Conservation (phyloP, 306 rosid genomes). For the Cucurbita maxima region DNA sequence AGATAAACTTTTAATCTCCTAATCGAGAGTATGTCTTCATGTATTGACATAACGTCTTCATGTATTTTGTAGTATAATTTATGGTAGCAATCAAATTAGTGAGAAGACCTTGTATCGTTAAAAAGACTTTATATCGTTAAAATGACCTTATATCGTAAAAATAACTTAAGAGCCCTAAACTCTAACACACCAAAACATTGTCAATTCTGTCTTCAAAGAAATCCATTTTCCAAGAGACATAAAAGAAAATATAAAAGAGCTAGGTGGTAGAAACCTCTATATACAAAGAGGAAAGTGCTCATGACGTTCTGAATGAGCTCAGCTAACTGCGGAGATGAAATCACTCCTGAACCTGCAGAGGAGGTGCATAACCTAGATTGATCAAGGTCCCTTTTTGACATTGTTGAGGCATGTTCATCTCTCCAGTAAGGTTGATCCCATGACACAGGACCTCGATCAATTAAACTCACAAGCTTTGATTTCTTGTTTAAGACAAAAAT, state of each 20-base stretch:
- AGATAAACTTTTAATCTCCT: no score
- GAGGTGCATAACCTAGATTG: conserved; percentile 20
- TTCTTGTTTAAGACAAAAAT: conserved; percentile 26
- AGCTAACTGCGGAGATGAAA: conserved; percentile 29
- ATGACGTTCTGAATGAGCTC: conserved; percentile 43
- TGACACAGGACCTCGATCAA: conserved; percentile 55
- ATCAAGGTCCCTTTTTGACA: conserved; percentile 22
- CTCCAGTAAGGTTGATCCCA: conserved; percentile 42
- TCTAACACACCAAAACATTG: not conserved
- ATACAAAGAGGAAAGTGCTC: no score
- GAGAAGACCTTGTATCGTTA: no score
- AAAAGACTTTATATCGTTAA: no score
- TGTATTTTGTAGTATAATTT: no score
- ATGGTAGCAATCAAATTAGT: no score
- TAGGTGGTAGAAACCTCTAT: not conserved
- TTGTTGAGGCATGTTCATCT: conserved; percentile 25
- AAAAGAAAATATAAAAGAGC: not conserved
- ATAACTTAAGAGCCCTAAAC: not conserved
- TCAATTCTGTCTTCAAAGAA: not conserved
- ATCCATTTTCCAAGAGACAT: not conserved
- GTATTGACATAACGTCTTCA: no score
- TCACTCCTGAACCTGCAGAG: conserved; percentile 21
- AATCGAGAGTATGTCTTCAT: no score
- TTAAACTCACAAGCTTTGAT: conserved; percentile 79
- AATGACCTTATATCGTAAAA: no score